Evolutionary conservation across 257 asterid genomes (phyloP).

Genomic region (Solanum peruvianum): DNA sequence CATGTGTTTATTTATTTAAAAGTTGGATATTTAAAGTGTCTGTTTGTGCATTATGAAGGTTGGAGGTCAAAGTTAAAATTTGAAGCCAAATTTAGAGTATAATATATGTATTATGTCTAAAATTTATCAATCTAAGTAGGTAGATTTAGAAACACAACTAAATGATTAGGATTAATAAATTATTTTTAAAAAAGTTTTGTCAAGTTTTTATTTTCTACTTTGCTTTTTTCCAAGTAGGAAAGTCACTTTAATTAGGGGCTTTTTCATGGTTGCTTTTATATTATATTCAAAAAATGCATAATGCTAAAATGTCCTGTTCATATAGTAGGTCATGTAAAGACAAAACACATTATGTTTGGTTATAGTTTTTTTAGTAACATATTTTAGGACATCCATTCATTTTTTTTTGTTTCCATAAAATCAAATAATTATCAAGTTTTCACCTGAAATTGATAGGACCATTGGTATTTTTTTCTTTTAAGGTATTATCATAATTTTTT

Average conservation of each 20-base stretch:
- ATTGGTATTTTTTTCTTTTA: neutral
- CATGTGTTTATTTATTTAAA: too few relatives aligned
- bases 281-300: neutral
- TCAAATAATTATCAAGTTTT: neutral
- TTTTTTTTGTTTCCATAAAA: neutral
- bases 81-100: too few relatives aligned
- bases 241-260: neutral
- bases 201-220: neutral
- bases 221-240: slow-evolving; percentile 22
- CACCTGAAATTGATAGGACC: neutral
- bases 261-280: neutral
- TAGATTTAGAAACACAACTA: neutral
- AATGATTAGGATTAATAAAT: neutral
- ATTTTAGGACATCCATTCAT: neutral
- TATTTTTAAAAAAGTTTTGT: neutral
- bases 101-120: neutral
- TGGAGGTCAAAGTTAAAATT: too few relatives aligned
- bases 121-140: neutral
- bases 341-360: neutral
- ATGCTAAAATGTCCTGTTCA: neutral
- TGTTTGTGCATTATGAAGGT: too few relatives aligned
- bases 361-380: neutral
- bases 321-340: neutral
- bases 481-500: neutral
- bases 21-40: too few relatives aligned